phyloP scores from a whole-genome alignment of 371 early-diverging fungal genomes.

The Ordospora colligata region DNA sequence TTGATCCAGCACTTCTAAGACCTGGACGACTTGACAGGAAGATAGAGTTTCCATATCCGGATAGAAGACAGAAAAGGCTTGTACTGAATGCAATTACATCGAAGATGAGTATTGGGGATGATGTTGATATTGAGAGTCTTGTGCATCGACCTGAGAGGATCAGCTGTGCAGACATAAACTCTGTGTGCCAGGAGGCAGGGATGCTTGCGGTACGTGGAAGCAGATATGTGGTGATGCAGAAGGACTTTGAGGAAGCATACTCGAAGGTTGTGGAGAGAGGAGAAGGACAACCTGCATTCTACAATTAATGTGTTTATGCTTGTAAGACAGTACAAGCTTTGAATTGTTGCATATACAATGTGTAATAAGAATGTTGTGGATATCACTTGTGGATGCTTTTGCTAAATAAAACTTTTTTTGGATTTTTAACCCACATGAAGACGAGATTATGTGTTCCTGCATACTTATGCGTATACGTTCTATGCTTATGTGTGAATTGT shows the following conservation, averaged over 20 bases:
- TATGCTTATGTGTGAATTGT: too few species aligned
- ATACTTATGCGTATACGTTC: too few species aligned
- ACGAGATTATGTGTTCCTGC: too few species aligned
- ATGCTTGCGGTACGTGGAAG: constrained; percentile 94
- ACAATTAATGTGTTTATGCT: constrained; percentile 43
- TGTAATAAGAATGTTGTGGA: too few species aligned
- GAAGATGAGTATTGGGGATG: constrained; percentile 93
- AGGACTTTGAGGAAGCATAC: constrained; percentile 88
- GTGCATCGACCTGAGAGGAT: constrained; percentile 92
- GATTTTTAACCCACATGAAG: too few species aligned
- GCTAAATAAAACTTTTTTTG: too few species aligned
- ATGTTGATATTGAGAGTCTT: constrained; percentile 95
- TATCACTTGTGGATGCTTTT: too few species aligned
- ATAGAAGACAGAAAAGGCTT: constrained; percentile 93
- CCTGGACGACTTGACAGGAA: constrained; percentile 95
- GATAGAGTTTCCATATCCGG: constrained; percentile 80
- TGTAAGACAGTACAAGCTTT: too few species aligned
- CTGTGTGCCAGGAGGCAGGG: constrained; percentile 97
- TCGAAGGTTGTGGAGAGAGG: constrained; percentile 56
- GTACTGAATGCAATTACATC: constrained; percentile 88
- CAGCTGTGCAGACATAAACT: constrained; percentile 94
- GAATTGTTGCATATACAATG: too few species aligned
- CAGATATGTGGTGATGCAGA: constrained; percentile 85
- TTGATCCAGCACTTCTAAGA: constrained; percentile 87
- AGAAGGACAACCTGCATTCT: constrained; percentile 50